Evolutionary conservation across 495 filamentous ascomycete species (phyloP), one percentile per base, ranked within the genome.

Genomic region (Penicillium roqueforti): DNA sequence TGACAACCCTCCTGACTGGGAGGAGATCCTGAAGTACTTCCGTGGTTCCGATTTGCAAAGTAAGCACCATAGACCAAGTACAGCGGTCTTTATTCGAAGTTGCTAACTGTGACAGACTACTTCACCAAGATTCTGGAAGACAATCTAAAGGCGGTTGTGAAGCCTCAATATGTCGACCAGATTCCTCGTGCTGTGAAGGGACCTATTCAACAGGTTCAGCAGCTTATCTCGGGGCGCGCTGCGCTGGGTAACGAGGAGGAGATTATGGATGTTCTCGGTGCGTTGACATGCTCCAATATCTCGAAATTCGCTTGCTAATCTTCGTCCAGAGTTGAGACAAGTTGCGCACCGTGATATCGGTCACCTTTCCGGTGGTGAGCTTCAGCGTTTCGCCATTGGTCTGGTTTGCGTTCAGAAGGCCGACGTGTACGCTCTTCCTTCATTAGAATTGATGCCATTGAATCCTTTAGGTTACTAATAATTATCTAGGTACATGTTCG

Each of bases 111-210:
- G 3, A n/a, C 60, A 95, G 89, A 98, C 76, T 97, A 97, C 75
- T 96, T 97, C 70, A 98, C 93, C 53, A 98, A 97, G 74, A 81
- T 98, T 9, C 79, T 98, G 37, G 93, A 98, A 68, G 93, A 98
- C 65, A 81, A 97, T 58, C 75, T 98, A 48, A 97, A 97, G 79
- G 91, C 95, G 45, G 90, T 97, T 38, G 89, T 96, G 51, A 98
- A 98, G 80, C 93, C 93, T 58, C 95, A 98, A 76, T 98, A 98
- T 77, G 93, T 98, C 51, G 95, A 98, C 59, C 95, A 96, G 70
- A 87, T 98, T 56, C 93, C 93, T 16, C 88, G 87, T 67, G 93
- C 95, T 11, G 88, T 98, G 63, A 88, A 86, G 62, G 83, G 85
- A 7, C 66, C 84, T 14, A 80, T 92, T 59, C 86, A 88, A 74